Conservation (phyloP, 106 monocot genomes). For the Alisma plantagoaquatica region DNA sequence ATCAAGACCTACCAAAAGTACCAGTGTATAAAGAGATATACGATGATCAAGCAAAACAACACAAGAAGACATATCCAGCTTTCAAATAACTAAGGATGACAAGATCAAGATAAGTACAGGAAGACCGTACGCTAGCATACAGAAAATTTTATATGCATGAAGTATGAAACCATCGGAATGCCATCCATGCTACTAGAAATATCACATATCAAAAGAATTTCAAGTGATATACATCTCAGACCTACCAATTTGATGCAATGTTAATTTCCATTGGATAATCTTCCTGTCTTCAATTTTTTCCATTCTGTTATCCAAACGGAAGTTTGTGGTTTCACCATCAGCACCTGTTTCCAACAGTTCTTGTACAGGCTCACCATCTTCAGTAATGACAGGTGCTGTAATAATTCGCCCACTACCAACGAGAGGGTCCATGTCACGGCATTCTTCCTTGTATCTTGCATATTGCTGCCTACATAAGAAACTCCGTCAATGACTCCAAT, state of each 20-base stretch:
- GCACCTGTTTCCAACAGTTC: slow-evolving; percentile 60
- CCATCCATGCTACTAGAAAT: no score
- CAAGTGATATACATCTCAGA: no score
- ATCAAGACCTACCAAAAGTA: slow-evolving; percentile 29
- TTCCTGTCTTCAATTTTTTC: slow-evolving; percentile 36
- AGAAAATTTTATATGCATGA: no score
- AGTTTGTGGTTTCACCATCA: not conserved
- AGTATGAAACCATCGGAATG: no score
- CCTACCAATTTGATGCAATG: slow-evolving; percentile 95
- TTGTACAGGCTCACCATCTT: slow-evolving; percentile 67
- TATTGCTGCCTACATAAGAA: slow-evolving; percentile 76
- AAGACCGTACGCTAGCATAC: no score
- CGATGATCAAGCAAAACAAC: no score
- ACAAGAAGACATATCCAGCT: not conserved
- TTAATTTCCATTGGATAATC: slow-evolving; percentile 89
- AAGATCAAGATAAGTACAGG: no score
- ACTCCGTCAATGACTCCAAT: no score
- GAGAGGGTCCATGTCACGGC: slow-evolving; percentile 68
- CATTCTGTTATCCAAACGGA: not conserved
- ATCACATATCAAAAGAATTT: no score
- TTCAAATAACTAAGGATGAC: no score
- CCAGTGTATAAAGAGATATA: no score
- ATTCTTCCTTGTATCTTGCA: slow-evolving; percentile 71
- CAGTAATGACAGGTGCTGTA: slow-evolving; percentile 84
- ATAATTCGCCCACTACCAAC: slow-evolving; percentile 89